Base-by-base conservation (phyloP, 2,329 filamentous ascomycete species). In the Trichoderma afroharzianum region DNA sequence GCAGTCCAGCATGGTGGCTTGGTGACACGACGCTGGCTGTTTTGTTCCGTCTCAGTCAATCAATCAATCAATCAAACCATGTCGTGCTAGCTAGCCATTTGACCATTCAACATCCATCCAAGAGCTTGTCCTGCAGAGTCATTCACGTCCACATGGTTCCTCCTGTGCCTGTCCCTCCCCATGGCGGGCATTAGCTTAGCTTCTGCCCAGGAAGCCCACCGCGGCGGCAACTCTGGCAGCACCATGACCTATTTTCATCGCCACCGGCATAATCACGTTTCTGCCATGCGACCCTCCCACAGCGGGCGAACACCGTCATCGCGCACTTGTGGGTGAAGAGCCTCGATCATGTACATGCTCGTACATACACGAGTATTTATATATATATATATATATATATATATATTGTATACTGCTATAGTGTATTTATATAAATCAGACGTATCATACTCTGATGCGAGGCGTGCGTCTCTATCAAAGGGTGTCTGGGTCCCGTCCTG, bases 231-330 rank as follows among this genome's bases (percentile, higher is more conserved):
- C 24, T 28, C 15, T 30, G 30, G 55, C 55, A 58, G 55, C 55
- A 14, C 32, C 24, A 43, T 28, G 15, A 50, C n/a, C 64, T 68
- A 59, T 47, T 68, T 59, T 26, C 64, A 47, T 68, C 53, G 64
- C 64, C 53, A 68, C 64, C 39, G 26, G 53, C 50, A 58, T 47
- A 68, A 32, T 59, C 33, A 30, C 53, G 53, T 32, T 57, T 68
- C 53, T 33, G 64, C 64, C 64, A 47, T 59, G 64, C 33, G 36
- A 68, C 64, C 64, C 64, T 57, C 64, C 64, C 28, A 28, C 50
- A 58, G 50, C 47, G 63, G 32, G 32, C 24, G 24, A 26, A 39
- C 24, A 14, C 32, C 47, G 50, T 67, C 63, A 67, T 58, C 32
- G 14, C 33, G 4, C 47, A 21, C 43, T 28, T 30, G 15, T 18